Evolutionary conservation across 805 yeast genomes (phyloP).

Genomic region (Pichia scutulata): DNA sequence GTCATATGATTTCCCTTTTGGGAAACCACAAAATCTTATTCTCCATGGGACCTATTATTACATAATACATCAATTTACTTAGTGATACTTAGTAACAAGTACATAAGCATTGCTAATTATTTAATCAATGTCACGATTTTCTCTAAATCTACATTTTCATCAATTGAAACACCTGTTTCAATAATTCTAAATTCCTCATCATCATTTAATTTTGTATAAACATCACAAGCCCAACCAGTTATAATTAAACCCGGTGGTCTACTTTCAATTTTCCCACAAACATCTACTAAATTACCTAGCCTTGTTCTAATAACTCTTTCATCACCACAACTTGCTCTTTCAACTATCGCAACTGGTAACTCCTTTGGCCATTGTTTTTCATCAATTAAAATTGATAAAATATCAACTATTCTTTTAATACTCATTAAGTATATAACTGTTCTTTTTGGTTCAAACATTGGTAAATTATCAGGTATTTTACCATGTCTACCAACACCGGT

Average conservation of each 20-base stretch:
- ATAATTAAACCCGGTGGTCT: slow-evolving; percentile 90
- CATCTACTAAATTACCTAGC: slow-evolving; percentile 57
- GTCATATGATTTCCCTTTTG: slow-evolving; percentile 1
- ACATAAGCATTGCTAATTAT: not conserved
- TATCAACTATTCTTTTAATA: slow-evolving; percentile 61
- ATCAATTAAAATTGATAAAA: slow-evolving; percentile 36
- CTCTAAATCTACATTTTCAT: slow-evolving; percentile 8
- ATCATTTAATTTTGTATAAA: slow-evolving; percentile 16
- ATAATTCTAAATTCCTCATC: slow-evolving; percentile 19
- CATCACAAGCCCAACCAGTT: slow-evolving; percentile 66
- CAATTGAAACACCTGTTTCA: slow-evolving; percentile 13
- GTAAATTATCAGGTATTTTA: slow-evolving; percentile 58
- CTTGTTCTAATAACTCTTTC: slow-evolving; percentile 78
- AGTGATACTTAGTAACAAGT: no score
- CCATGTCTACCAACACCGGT: slow-evolving; percentile 95
- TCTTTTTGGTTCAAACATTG: slow-evolving; percentile 62
- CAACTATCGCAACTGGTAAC: slow-evolving; percentile 79
- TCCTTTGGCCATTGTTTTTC: slow-evolving; percentile 57
- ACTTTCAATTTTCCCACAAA: slow-evolving; percentile 70
- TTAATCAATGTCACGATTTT: slow-evolving; percentile 10
- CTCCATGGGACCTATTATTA: not conserved
- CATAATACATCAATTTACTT: not conserved
- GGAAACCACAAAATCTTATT: not conserved
- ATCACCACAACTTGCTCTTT: slow-evolving; percentile 89
- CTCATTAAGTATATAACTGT: slow-evolving; percentile 91